Conservation (phyloP, 345 rosid species). For the Dimocarpus longan region DNA sequence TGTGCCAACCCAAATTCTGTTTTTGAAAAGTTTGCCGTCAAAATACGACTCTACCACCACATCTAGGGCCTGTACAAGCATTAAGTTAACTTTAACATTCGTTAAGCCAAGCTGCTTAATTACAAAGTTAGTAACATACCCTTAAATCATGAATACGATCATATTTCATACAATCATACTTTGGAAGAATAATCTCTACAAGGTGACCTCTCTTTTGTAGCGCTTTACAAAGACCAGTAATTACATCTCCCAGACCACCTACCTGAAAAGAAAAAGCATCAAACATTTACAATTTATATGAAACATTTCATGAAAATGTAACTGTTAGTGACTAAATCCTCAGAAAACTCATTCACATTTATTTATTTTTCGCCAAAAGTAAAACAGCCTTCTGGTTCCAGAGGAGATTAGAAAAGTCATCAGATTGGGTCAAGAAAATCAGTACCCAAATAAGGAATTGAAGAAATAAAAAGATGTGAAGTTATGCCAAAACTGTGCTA, state of each 20-base stretch:
- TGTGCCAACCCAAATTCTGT: constrained; percentile 91
- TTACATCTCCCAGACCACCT: constrained; percentile 98
- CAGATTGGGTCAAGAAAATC: neutral
- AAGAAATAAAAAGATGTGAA: neutral
- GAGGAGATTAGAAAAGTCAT: neutral
- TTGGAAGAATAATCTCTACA: constrained; percentile 91
- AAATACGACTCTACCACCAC: constrained; percentile 79
- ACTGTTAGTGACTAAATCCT: neutral
- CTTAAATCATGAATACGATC: constrained; percentile 66
- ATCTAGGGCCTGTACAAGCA: constrained; percentile 73
- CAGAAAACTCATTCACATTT: neutral
- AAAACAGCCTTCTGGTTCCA: neutral
- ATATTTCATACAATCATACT: constrained; percentile 95
- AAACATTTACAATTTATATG: constrained; percentile 5
- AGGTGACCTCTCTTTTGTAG: constrained; percentile 93
- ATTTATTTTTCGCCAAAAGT: neutral
- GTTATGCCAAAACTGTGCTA: neutral
- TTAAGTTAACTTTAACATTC: constrained; percentile 18
- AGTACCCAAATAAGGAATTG: neutral
- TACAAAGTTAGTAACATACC: constrained; percentile 46
- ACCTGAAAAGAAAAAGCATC: constrained; percentile 50
- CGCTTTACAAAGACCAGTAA: constrained; percentile 92
- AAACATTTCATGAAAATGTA: neutral
- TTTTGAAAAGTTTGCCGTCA: constrained; percentile 80
- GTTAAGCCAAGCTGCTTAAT: neutral